Percentiles rank a stretch among this genome's conserved stretches.
Evolutionary conservation across 1,284 basidiomycete genomes (phyloP).

Genomic region (Ceratorhiza oryzae-sativae): DNA sequence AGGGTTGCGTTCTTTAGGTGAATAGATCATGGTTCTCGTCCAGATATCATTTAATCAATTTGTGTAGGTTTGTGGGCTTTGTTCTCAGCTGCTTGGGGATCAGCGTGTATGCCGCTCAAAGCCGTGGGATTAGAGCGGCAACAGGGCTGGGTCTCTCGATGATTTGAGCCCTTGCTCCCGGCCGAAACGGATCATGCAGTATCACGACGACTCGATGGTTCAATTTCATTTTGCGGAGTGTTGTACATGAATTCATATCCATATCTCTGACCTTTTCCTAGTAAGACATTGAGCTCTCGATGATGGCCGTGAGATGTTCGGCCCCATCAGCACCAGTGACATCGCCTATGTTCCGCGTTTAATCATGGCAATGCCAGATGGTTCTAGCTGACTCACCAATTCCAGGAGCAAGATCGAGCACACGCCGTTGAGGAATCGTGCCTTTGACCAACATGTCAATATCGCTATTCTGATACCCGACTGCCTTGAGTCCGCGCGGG

Average conservation of each 20-base stretch:
- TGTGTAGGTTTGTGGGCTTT: conserved; percentile 74
- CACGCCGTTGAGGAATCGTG: conserved; percentile 85
- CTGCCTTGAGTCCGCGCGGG: conserved; percentile 84
- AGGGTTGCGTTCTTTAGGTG: conserved; percentile 84
- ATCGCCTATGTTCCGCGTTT: conserved; percentile 51
- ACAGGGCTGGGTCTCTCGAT: conserved; percentile 40
- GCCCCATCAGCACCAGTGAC: conserved; percentile 79
- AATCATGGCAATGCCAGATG: no score
- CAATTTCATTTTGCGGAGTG: conserved; percentile 1
- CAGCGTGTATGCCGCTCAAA: conserved; percentile 71
- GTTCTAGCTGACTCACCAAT: conserved; percentile 57
- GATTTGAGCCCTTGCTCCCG: conserved; percentile 11
- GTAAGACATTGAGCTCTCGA: conserved; percentile 78
- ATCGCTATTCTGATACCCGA: conserved; percentile 80
- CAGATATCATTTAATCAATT: neutral
- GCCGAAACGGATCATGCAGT: neutral
- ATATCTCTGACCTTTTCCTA: conserved; percentile 47
- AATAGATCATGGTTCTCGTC: conserved; percentile 23
- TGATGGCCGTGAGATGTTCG: conserved; percentile 77
- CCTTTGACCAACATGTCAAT: conserved; percentile 79
- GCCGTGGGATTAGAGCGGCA: conserved; percentile 55
- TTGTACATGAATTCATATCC: conserved; percentile 8
- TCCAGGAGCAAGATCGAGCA: conserved; percentile 86
- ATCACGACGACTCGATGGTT: neutral
- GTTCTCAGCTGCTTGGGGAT: conserved; percentile 79